These are phyloP conservation scores for Cyberlindnera galapagoensis DNA, from an alignment of 805 yeast species.

Conservation along the genomic window DNA sequence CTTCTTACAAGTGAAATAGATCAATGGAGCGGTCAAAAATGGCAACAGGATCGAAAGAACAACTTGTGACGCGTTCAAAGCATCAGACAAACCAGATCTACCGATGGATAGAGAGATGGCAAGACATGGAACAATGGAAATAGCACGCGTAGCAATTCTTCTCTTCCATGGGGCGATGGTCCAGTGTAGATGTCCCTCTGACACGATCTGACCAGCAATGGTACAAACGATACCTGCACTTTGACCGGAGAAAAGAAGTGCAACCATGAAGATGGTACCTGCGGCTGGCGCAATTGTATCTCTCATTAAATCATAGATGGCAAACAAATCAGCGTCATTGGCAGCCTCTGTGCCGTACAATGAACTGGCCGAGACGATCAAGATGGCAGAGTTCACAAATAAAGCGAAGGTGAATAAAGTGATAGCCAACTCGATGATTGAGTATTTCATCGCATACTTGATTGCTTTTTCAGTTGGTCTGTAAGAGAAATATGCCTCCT, in stretches of 20 bases:
- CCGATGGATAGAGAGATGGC: slow-evolving; percentile 69
- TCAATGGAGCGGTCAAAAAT: slow-evolving; percentile 76
- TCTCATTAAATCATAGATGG: slow-evolving; percentile 63
- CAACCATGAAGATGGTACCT: slow-evolving; percentile 80
- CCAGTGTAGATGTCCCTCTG: slow-evolving; percentile 89
- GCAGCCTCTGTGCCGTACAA: slow-evolving; percentile 67
- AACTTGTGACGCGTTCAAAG: slow-evolving; percentile 83
- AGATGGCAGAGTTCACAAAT: slow-evolving; percentile 79
- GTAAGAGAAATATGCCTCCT: slow-evolving; percentile 41
- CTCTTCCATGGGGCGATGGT: slow-evolving; percentile 73
- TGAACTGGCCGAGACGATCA: slow-evolving; percentile 77
- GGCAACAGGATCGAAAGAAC: slow-evolving; percentile 78
- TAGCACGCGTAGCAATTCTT: slow-evolving; percentile 67
- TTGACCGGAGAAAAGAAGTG: slow-evolving; percentile 78
- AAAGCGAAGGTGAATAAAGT: slow-evolving; percentile 77
- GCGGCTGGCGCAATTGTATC: slow-evolving; percentile 62
- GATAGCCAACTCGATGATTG: slow-evolving; percentile 62
- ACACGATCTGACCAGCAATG: slow-evolving; percentile 86
- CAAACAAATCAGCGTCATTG: slow-evolving; percentile 70
- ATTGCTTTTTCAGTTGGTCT: slow-evolving; percentile 72
- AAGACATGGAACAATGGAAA: slow-evolving; percentile 78
- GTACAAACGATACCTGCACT: slow-evolving; percentile 93
- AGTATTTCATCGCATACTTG: slow-evolving; percentile 60
- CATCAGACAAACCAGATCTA: slow-evolving; percentile 58
- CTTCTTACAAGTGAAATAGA: slow-evolving; percentile 71